Evolutionary conservation across 202 grass and related monocot genomes (phyloP).

Genomic region (Hordeum pubiflorum): DNA sequence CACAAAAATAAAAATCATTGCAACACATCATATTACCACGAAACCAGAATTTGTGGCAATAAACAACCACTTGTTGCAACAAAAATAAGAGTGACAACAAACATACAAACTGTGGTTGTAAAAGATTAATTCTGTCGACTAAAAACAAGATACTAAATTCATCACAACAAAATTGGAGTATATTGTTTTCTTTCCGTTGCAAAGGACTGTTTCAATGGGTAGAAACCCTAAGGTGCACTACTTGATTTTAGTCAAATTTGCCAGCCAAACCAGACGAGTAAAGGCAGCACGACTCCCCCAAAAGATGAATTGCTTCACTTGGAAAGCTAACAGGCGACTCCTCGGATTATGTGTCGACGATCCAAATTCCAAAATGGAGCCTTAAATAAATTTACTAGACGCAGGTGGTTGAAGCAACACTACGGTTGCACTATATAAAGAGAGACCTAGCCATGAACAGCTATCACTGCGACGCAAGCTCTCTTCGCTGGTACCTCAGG

Average conservation of each 20-base stretch:
- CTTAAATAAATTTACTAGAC: background rate
- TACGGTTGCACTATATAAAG: constrained; percentile 5
- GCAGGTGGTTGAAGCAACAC: background rate
- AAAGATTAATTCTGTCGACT: too few relatives aligned
- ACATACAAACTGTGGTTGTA: too few relatives aligned
- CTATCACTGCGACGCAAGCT: background rate
- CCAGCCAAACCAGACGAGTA: background rate
- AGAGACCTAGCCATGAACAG: background rate
- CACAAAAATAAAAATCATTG: background rate
- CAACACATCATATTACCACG: background rate
- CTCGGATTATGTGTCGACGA: constrained; percentile 1
- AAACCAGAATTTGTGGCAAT: background rate
- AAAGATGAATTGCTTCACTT: background rate
- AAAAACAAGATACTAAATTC: too few relatives aligned
- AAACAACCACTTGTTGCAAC: background rate
- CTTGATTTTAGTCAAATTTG: background rate
- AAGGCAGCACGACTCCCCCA: background rate
- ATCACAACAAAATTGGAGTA: too few relatives aligned
- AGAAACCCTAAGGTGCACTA: background rate
- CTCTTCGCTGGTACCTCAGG: background rate
- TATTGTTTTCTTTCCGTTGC: background rate
- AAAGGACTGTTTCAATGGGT: background rate
- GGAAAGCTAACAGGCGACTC: background rate
- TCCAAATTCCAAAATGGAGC: background rate
- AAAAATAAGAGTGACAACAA: too few relatives aligned